Evolutionary conservation across 2,329 filamentous ascomycete genomes (phyloP).

Genomic region (Aciculosporium take): DNA sequence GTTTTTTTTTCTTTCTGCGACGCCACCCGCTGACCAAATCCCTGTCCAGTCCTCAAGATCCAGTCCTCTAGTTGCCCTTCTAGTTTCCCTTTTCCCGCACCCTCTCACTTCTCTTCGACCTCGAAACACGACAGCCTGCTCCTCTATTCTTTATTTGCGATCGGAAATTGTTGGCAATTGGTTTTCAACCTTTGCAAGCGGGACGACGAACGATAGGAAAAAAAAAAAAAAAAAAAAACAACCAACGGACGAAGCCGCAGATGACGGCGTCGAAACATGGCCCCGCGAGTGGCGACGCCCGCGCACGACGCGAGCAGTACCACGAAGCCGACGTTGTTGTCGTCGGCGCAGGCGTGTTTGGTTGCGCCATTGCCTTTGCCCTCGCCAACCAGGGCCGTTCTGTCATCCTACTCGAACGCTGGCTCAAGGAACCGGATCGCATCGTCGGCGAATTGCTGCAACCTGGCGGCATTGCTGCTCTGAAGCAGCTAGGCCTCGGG

Average conservation of each 20-base stretch:
- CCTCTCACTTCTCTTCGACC: background rate
- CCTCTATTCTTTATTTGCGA: no score
- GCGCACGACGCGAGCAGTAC: slow-evolving; percentile 34
- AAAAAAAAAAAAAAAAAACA: background rate
- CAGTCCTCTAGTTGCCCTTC: background rate
- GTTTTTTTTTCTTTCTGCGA: no score
- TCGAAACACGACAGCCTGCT: no score
- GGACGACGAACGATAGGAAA: background rate
- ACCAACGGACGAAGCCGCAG: background rate
- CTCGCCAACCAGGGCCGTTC: slow-evolving; percentile 81
- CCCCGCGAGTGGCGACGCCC: slow-evolving; percentile 22
- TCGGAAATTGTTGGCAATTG: no score
- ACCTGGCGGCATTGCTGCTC: slow-evolving; percentile 71
- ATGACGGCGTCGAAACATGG: background rate
- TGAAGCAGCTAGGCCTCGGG: slow-evolving; percentile 65
- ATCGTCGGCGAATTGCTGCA: slow-evolving; percentile 94
- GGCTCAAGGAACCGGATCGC: slow-evolving; percentile 80
- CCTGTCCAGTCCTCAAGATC: background rate
- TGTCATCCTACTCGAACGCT: slow-evolving; percentile 78
- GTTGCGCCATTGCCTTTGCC: slow-evolving; percentile 72
- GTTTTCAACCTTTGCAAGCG: background rate
- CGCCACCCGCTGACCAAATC: background rate
- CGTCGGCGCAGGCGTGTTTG: slow-evolving; percentile 80
- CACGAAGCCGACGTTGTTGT: slow-evolving; percentile 74
- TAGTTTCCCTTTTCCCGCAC: background rate